These are phyloP conservation scores for Blastomyces percursus DNA, from an alignment of 2,329 filamentous ascomycete species.

Conservation along the genomic window DNA sequence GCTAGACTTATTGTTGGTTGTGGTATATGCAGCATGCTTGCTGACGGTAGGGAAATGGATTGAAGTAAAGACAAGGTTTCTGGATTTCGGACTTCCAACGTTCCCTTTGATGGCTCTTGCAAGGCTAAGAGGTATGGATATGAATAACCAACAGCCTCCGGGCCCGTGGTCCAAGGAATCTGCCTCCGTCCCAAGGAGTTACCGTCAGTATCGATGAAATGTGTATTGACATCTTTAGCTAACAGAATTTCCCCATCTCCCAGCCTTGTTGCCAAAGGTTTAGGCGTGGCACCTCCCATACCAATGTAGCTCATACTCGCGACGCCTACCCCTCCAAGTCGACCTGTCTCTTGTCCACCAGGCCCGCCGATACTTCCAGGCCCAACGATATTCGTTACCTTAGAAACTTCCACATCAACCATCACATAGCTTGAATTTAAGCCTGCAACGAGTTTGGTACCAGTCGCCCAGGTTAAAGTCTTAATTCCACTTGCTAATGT, in stretches of 20 bases:
- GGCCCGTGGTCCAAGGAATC: conserved; percentile 81
- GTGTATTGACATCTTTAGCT: conserved; percentile 94
- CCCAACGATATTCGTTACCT: conserved; percentile 67
- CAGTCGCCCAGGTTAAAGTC: conserved; percentile 81
- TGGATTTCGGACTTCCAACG: conserved; percentile 82
- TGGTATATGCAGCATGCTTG: conserved; percentile 77
- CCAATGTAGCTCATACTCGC: conserved; percentile 96
- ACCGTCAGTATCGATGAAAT: conserved; percentile 79
- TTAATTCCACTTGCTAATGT: conserved; percentile 73
- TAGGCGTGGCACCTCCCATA: conserved; percentile 81
- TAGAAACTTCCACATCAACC: conserved; percentile 66
- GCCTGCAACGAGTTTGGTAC: conserved; percentile 75
- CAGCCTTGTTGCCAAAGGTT: conserved; percentile 73
- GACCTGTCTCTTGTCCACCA: conserved; percentile 53
- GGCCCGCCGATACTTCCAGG: conserved; percentile 60
- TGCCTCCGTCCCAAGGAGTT: conserved; percentile 73
- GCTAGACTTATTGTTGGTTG: conserved; percentile 89
- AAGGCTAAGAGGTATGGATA: conserved; percentile 91
- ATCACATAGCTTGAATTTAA: conserved; percentile 87
- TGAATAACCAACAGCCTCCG: conserved; percentile 86
- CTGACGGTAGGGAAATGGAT: conserved; percentile 68
- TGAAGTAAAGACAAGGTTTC: conserved; percentile 85
- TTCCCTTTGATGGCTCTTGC: conserved; percentile 70
- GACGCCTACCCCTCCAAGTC: conserved; percentile 71
- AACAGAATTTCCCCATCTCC: conserved; percentile 75